Evolutionary conservation across 495 filamentous ascomycete species (phyloP).

Genomic region (Neurospora cerealis): DNA sequence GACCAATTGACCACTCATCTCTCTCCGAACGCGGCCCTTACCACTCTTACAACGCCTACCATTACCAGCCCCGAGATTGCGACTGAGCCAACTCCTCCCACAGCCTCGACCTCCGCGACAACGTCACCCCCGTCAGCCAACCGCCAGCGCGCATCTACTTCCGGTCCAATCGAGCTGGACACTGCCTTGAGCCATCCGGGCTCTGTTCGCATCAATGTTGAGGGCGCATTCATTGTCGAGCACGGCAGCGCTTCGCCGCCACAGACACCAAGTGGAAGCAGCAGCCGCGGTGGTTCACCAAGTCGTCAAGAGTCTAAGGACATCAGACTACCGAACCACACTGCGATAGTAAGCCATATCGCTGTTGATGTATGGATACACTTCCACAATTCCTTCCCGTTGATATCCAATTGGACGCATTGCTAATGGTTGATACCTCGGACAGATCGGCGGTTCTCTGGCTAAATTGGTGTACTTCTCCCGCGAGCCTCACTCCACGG

Average conservation of each 20-base stretch:
- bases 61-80: not conserved
- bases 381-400: constrained; percentile 5
- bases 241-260: constrained; percentile 38
- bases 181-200: constrained; percentile 75
- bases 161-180: constrained; percentile 44
- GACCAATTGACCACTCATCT: not conserved
- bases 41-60: not conserved
- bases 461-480: constrained; percentile 97
- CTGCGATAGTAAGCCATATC: constrained; percentile 85
- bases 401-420: not conserved
- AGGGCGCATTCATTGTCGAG: constrained; percentile 92
- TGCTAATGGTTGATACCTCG: not conserved
- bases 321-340: constrained; percentile 93
- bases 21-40: not conserved
- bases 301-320: constrained; percentile 74
- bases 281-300: constrained; percentile 32
- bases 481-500: constrained; percentile 65
- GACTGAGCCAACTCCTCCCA: not conserved
- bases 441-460: constrained; percentile 85
- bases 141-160: constrained; percentile 8
- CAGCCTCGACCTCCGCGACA: not conserved
- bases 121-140: not conserved
- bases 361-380: constrained; percentile 73
- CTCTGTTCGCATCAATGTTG: constrained; percentile 84
- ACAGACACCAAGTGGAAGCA: constrained; percentile 42